Evolutionary conservation across 179 eudicot species (phyloP), one percentile per base, ranked within the genome.

Genomic region (Camellia oleifera): DNA sequence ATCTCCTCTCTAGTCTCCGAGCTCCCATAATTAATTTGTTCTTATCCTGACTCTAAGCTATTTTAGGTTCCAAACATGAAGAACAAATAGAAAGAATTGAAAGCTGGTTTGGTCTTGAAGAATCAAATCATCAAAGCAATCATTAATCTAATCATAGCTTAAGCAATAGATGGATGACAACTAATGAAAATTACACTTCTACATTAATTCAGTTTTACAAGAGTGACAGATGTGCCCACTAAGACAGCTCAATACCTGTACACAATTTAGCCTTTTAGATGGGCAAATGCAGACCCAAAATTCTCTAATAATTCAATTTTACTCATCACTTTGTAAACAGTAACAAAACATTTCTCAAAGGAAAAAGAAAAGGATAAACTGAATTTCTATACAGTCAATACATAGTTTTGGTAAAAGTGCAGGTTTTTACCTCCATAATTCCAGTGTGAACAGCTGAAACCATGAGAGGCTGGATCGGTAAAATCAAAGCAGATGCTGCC

Each of bases 381-480:
- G 46, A 20, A 20, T 42, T 58, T 75, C 78, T 50, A 26, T 66
- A 7, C 69, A 76, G 44, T 46, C 72, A 75, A 74, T 23, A 18
- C 8, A 62, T 18, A 23, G 68, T 58, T 32, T 0, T 13, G 54
- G 18, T n/a, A 20, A 26, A 60, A 23, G 45, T 69, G 56, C 52
- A 71, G 50, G 61, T 10, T 0, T 60, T 13, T 91, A 94, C 97
- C 98, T 94, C 98, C 98, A 93, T 94, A 87, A 94, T 88, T 23
- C 98, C 97, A 40, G 98, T 94, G 83, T 93, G 98, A 82, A 94
- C 91, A 76, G 88, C 92, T 48, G 98, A 93, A 78, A 94, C 98
- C 97, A 94, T 94, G 60, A 94, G 88, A 78, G 97, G 98, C 72
- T 93, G 97, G 85, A 94, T 85, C 11, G 98, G 98, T 48, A 94